Evolutionary conservation across 257 asterid species (phyloP), one percentile per base, ranked within the genome.

Genomic region (Misopates orontium): DNA sequence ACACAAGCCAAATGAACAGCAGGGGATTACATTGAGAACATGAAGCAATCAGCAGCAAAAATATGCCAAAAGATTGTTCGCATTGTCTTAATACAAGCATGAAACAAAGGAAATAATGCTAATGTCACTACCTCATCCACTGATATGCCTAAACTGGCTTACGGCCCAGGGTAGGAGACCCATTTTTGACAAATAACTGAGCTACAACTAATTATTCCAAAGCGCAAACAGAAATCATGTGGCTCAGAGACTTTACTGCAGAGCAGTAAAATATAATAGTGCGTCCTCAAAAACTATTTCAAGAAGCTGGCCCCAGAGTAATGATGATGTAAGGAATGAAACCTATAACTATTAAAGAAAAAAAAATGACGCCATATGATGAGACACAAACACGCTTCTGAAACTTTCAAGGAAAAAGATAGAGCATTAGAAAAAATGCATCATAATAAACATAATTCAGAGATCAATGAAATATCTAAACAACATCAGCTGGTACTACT

Each of bases 401-500:
- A 36, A 59, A 45, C 9, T 54, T 31, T 17, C n/a, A n/a, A n/a
- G n/a, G n/a, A n/a, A n/a, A n/a, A n/a, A n/a, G n/a, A n/a, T n/a
- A n/a, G n/a, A n/a, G 25, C 64, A 47, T 22, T 18, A 57, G 3
- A 31, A 22, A 48, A 68, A 75, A 45, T 10, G 49, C 39, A 57
- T 19, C 31, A 61, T 66, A 64, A 66, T 22, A 20, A 60, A 19
- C 11, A 31, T 10, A 51, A n/a, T n/a, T 15, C 25, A 28, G 2
- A 8, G 14, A 19, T 21, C 44, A 61, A 61, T 21, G 21, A 58
- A 52, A 52, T 10, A 44, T 58, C 64, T 42, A 20, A 10, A 63
- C 45, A 40, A 15, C 9, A 61, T 49, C 31, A 72, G 66, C 69
- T 48, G 21, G 62, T n/a, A 19, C 67, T n/a, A 71, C 57, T 40